These are phyloP conservation scores for Phaeodactylum tricornutum DNA, from an alignment of 108 stramenopile genomes.

Conservation along the genomic window DNA sequence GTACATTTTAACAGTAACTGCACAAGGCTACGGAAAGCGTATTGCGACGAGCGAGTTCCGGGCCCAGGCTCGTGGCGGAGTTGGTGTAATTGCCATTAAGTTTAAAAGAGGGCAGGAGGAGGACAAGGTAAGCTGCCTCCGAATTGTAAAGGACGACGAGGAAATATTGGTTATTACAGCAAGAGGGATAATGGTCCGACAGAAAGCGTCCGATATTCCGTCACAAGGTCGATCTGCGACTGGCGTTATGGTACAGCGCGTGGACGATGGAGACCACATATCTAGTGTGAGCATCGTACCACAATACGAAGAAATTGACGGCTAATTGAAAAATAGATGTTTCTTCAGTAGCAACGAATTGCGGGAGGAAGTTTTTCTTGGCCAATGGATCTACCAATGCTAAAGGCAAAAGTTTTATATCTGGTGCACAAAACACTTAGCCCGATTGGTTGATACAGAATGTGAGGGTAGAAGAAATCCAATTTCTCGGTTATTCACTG, in stretches of 20 bases:
- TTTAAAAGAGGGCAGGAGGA: constrained; percentile 59
- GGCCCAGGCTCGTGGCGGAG: constrained; percentile 57
- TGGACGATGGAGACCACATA: constrained; percentile 71
- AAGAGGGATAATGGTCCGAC: constrained; percentile 87
- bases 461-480: no score
- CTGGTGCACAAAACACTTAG: no score
- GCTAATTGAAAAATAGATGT: no score
- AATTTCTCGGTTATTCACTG: no score
- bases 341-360: no score
- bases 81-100: constrained; percentile 87
- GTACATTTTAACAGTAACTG: constrained; percentile 72
- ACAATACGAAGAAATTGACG: constrained; percentile 27
- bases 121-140: constrained; percentile 64
- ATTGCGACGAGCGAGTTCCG: constrained; percentile 68
- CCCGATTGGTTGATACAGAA: no score
- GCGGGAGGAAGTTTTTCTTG: no score
- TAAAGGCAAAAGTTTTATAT: no score
- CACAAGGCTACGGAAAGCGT: constrained; percentile 86
- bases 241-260: constrained; percentile 84
- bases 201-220: constrained; percentile 67
- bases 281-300: constrained; percentile 70
- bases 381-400: no score
- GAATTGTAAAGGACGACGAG: constrained; percentile 77
- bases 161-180: constrained; percentile 82
- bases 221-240: constrained; percentile 76